Evolutionary conservation across 768 basidiomycete genomes (phyloP).

Genomic region (Ephemerocybe angulata): DNA sequence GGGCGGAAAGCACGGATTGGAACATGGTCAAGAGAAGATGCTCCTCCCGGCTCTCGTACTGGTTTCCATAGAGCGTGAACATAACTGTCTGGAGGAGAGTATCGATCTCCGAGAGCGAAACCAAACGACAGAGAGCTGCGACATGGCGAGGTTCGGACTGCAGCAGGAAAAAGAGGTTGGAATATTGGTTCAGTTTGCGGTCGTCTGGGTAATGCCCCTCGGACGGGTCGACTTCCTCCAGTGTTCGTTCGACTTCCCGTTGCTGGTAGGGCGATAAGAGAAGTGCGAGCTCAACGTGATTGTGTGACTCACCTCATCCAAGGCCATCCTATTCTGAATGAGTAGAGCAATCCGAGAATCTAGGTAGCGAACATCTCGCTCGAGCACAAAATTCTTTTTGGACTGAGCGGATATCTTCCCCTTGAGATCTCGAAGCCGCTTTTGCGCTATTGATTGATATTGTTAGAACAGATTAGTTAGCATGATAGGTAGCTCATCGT

Average conservation of each 20-base stretch:
- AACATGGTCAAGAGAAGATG: conserved; percentile 99
- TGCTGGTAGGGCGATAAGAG: conserved; percentile 48
- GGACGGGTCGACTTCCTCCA: conserved; percentile 93
- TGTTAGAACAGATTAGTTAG: not conserved
- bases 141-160: conserved; percentile 98
- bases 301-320: conserved; percentile 73
- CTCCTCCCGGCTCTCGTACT: conserved; percentile 97
- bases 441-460: conserved; percentile 66
- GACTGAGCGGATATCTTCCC: conserved; percentile 96
- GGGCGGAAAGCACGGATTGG: conserved; percentile 95
- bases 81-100: conserved; percentile 99
- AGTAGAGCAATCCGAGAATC: conserved; percentile 95
- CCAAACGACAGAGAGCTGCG: conserved; percentile 92
- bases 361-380: conserved; percentile 96
- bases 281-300: conserved; percentile 10
- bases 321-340: conserved; percentile 97
- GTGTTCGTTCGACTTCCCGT: conserved; percentile 90
- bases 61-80: conserved; percentile 99
- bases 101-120: conserved; percentile 95
- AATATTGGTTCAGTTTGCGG: conserved; percentile 91
- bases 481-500: conserved; percentile 23
- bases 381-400: conserved; percentile 99
- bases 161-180: conserved; percentile 97
- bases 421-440: conserved; percentile 93
- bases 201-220: conserved; percentile 94